Evolutionary conservation across 2,329 filamentous ascomycete genomes (phyloP).

Genomic region (Diaporthe velutina): DNA sequence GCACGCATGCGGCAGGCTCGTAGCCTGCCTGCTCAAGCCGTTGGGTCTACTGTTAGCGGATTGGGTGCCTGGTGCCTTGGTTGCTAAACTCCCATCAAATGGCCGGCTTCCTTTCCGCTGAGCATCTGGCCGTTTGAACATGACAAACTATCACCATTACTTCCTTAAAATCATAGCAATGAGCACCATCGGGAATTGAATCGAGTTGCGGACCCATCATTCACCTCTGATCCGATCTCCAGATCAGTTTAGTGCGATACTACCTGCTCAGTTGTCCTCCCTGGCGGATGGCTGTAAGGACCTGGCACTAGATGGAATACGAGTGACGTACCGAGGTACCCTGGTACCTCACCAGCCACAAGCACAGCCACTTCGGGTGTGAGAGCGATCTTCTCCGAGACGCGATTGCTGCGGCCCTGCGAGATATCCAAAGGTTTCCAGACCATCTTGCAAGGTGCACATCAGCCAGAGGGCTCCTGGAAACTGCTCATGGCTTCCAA

Average conservation of each 20-base stretch:
- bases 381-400: slow-evolving; percentile 27
- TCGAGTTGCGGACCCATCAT: background rate
- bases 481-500: slow-evolving; percentile 51
- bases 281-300: background rate
- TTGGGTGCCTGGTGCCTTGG: background rate
- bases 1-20: slow-evolving; percentile 16
- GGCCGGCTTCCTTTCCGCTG: background rate
- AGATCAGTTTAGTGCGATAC: background rate
- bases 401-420: slow-evolving; percentile 1
- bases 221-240: background rate
- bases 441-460: slow-evolving; percentile 9
- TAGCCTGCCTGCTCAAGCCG: background rate
- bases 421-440: slow-evolving; percentile 7
- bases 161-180: background rate
- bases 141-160: background rate
- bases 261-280: background rate
- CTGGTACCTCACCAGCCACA: slow-evolving; percentile 30
- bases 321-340: background rate
- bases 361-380: background rate
- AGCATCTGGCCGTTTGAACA: background rate
- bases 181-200: background rate
- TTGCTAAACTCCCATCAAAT: background rate
- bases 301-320: background rate
- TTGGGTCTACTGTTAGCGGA: slow-evolving; percentile 10
- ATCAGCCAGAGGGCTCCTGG: slow-evolving; percentile 8